Percentiles rank a stretch among this genome's conserved stretches.
Conservation (phyloP, 352 stramenopile species). For the Pythium aristosporum region DNA sequence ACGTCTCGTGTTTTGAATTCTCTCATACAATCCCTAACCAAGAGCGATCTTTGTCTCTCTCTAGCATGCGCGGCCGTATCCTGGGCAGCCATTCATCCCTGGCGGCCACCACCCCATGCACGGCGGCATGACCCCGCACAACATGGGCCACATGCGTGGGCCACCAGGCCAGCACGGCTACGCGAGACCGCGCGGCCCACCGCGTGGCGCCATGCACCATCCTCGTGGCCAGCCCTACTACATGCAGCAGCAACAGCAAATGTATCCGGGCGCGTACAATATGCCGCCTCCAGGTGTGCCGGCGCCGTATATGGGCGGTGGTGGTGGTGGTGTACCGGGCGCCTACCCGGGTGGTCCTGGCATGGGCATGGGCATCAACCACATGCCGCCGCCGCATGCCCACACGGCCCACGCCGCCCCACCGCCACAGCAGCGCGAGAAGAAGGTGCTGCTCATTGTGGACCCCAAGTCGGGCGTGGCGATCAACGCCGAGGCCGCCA, state of each 20-base stretch:
- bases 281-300: slow-evolving; percentile 18
- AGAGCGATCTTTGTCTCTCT: neutral
- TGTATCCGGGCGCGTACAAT: slow-evolving; percentile 24
- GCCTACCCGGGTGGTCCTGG: slow-evolving; percentile 10
- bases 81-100: slow-evolving; percentile 25
- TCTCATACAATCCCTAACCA: neutral
- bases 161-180: slow-evolving; percentile 22
- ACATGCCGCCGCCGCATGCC: slow-evolving; percentile 22
- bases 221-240: slow-evolving; percentile 29
- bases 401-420: slow-evolving; percentile 19
- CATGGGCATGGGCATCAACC: slow-evolving; percentile 27
- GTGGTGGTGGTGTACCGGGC: slow-evolving; percentile 11
- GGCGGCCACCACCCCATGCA: slow-evolving; percentile 22
- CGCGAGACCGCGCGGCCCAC: slow-evolving; percentile 22
- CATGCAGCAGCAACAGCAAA: slow-evolving; percentile 18
- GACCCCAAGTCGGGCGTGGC: slow-evolving; percentile 32
- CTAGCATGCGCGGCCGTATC: slow-evolving; percentile 29
- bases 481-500: slow-evolving; percentile 8
- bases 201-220: slow-evolving; percentile 20
- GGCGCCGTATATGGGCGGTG: slow-evolving; percentile 26
- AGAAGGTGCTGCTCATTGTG: slow-evolving; percentile 35
- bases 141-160: slow-evolving; percentile 24
- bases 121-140: slow-evolving; percentile 13
- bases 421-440: slow-evolving; percentile 32
- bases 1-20: neutral